These are phyloP conservation scores for Exserohilum turcica DNA, from an alignment of 2,329 filamentous ascomycete genomes.

Conservation along the genomic window DNA sequence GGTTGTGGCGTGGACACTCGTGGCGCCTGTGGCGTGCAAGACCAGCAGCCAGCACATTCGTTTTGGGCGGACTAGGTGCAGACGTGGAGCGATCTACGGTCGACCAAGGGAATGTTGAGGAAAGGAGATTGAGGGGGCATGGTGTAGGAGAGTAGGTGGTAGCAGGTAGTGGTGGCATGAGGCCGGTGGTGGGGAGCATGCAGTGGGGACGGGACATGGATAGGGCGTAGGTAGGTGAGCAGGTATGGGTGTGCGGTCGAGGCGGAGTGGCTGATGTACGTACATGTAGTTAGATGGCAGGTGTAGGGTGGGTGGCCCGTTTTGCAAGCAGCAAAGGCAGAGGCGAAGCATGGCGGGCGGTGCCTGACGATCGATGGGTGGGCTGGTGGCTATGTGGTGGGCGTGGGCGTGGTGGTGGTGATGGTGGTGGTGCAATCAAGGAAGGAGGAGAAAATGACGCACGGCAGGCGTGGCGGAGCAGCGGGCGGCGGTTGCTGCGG, in stretches of 20 bases:
- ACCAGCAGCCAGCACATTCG: not conserved
- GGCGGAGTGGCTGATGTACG: too few species aligned
- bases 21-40: not conserved
- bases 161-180: too few species aligned
- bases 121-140: not conserved
- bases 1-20: not conserved
- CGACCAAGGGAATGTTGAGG: not conserved
- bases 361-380: constrained; percentile 18
- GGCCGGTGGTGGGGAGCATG: too few species aligned
- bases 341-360: not conserved
- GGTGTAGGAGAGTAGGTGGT: not conserved
- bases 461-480: constrained; percentile 12
- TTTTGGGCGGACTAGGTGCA: not conserved
- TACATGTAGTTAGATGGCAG: too few species aligned
- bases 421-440: constrained; percentile 6
- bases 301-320: not conserved
- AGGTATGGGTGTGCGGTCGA: too few species aligned
- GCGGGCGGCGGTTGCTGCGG: constrained; percentile 1
- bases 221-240: too few species aligned
- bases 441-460: constrained; percentile 9
- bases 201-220: too few species aligned
- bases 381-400: constrained; percentile 1
- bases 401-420: not conserved
- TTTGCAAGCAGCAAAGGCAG: too few species aligned
- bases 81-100: not conserved